phyloP scores from a whole-genome alignment of 2,329 filamentous ascomycete genomes.

The Trichoderma sp. region DNA sequence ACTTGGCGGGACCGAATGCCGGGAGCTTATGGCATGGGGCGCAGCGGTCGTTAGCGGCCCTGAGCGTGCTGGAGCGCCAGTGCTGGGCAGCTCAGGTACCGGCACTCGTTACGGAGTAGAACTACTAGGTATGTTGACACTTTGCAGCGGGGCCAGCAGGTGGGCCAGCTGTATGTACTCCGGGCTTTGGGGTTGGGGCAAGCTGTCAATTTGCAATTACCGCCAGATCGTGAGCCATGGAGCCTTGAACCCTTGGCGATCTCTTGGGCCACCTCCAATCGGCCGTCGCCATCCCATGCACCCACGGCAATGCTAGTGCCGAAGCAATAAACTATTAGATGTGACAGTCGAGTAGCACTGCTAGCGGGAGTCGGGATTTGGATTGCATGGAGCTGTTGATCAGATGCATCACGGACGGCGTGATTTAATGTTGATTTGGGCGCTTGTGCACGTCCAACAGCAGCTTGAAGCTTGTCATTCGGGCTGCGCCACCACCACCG shows the following conservation, averaged over 20 bases:
- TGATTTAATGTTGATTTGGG: background rate
- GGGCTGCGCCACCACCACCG: slow-evolving; percentile 16
- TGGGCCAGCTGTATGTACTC: slow-evolving; percentile 12
- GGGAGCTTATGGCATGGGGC: slow-evolving; percentile 8
- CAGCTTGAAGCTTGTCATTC: background rate
- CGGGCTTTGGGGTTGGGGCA: background rate
- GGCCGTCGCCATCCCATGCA: background rate
- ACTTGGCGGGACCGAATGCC: background rate
- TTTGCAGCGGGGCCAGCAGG: slow-evolving; percentile 13
- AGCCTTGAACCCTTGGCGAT: slow-evolving; percentile 12
- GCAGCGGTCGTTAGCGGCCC: background rate
- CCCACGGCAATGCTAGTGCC: slow-evolving; percentile 6
- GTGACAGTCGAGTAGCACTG: background rate
- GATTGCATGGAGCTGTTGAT: background rate
- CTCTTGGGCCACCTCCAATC: slow-evolving; percentile 3
- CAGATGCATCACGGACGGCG: background rate
- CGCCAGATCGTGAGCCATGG: slow-evolving; percentile 7
- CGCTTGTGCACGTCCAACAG: slow-evolving; percentile 4
- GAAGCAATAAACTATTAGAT: background rate
- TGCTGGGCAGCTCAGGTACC: background rate
- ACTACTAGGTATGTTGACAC: background rate
- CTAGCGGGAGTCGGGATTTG: background rate
- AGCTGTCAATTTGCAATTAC: slow-evolving; percentile 12
- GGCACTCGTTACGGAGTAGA: background rate
- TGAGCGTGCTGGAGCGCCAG: background rate